Evolutionary conservation across 257 asterid species (phyloP).

Genomic region (Jacaranda mimosifolia): DNA sequence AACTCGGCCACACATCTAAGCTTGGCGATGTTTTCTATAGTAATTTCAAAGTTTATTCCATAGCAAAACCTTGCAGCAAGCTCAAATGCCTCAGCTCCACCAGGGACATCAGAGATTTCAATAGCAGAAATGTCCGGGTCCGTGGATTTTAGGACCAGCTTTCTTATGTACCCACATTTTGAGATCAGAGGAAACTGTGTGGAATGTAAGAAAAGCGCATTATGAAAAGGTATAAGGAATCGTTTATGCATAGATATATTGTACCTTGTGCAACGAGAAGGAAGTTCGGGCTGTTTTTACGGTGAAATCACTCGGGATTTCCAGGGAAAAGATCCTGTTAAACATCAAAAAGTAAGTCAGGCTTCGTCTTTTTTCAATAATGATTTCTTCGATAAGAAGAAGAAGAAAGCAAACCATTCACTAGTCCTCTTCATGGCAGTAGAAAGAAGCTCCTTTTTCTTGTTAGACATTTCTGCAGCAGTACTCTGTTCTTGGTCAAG

Average conservation of each 20-base stretch:
- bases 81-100: constrained; percentile 75
- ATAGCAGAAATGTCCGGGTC: constrained; percentile 31
- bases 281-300: constrained; percentile 59
- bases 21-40: constrained; percentile 60
- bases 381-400: neutral
- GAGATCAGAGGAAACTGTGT: constrained; percentile 69
- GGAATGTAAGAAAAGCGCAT: too few relatives aligned
- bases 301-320: constrained; percentile 64
- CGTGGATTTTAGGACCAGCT: constrained; percentile 44
- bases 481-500: constrained; percentile 35
- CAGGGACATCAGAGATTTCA: constrained; percentile 66
- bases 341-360: neutral
- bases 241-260: neutral
- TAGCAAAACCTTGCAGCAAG: constrained; percentile 74
- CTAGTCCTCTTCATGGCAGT: constrained; percentile 71
- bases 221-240: too few relatives aligned
- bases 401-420: constrained; percentile 56
- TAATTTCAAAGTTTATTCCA: constrained; percentile 61
- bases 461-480: constrained; percentile 43
- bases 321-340: constrained; percentile 69
- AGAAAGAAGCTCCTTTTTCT: constrained; percentile 60
- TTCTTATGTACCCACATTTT: constrained; percentile 69
- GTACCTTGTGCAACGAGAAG: constrained; percentile 70
- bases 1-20: constrained; percentile 66
- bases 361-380: too few relatives aligned